phyloP scores from a whole-genome alignment of 805 yeast genomes.

The Kodamaea lidongshanica region DNA sequence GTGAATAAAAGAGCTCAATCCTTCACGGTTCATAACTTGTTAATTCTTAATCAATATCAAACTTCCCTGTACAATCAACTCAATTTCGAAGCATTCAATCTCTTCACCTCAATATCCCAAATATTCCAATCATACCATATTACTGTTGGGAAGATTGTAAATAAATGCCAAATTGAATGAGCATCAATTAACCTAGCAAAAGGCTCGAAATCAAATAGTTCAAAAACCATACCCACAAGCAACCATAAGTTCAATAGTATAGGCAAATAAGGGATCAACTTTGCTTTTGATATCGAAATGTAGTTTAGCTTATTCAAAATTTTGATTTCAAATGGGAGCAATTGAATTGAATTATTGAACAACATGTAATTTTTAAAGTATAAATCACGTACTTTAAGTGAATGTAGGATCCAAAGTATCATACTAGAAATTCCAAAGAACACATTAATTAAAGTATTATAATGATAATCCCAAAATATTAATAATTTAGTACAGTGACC shows the following conservation, averaged over 20 bases:
- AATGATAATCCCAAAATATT: slow-evolving; percentile 34
- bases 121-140: slow-evolving; percentile 62
- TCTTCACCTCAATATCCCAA: slow-evolving; percentile 38
- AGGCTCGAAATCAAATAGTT: slow-evolving; percentile 33
- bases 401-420: slow-evolving; percentile 30
- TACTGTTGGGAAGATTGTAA: slow-evolving; percentile 76
- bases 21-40: no score
- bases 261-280: slow-evolving; percentile 30
- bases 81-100: no score
- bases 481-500: slow-evolving; percentile 25
- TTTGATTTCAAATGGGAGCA: slow-evolving; percentile 35
- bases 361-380: slow-evolving; percentile 13
- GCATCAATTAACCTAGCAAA: slow-evolving; percentile 60
- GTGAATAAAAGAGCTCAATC: no score
- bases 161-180: slow-evolving; percentile 89
- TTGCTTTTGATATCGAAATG: slow-evolving; percentile 21
- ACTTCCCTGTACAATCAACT: no score
- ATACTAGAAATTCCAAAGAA: slow-evolving; percentile 26
- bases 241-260: slow-evolving; percentile 29
- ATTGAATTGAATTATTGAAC: slow-evolving; percentile 31
- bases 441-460: slow-evolving; percentile 29
- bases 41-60: no score
- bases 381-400: slow-evolving; percentile 15
- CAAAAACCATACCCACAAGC: slow-evolving; percentile 27
- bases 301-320: slow-evolving; percentile 27